phyloP scores from a whole-genome alignment of 2,329 filamentous ascomycete species.

The Hawksworthiomyces lignivorus region DNA sequence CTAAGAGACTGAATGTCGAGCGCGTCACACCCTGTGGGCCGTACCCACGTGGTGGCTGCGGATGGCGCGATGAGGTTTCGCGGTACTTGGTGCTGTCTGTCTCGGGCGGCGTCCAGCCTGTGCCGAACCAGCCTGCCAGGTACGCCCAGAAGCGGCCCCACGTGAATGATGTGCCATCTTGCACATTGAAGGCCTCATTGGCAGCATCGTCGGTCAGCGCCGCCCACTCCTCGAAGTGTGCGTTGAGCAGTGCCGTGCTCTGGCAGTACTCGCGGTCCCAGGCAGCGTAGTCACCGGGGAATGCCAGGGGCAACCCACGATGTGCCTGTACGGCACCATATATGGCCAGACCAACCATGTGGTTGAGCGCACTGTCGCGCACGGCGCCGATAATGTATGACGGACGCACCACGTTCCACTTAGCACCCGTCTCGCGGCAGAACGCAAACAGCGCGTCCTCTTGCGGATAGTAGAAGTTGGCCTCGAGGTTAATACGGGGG shows the following conservation, averaged over 20 bases:
- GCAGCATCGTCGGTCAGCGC: constrained; percentile 31
- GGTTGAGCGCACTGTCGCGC: constrained; percentile 42
- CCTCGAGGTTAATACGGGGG: constrained; percentile 31
- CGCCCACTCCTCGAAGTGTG: constrained; percentile 42
- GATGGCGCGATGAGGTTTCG: neutral
- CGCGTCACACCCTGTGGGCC: constrained; percentile 32
- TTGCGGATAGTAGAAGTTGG: constrained; percentile 49
- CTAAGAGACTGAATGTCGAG: constrained; percentile 29
- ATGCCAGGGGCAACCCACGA: constrained; percentile 28
- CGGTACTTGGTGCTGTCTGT: constrained; percentile 11
- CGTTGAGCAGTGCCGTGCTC: constrained; percentile 38
- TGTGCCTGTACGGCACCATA: constrained; percentile 37
- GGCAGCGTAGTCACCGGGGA: constrained; percentile 32
- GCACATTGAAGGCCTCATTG: constrained; percentile 42
- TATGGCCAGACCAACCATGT: constrained; percentile 37
- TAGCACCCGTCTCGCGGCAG: constrained; percentile 27
- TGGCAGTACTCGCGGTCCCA: constrained; percentile 37
- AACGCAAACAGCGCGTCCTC: constrained; percentile 40
- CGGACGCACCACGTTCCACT: constrained; percentile 41
- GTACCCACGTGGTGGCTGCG: constrained; percentile 25
- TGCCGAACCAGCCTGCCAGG: constrained; percentile 35
- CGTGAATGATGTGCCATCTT: constrained; percentile 35
- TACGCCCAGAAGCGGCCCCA: constrained; percentile 41
- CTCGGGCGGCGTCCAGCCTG: constrained; percentile 27
- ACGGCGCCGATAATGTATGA: constrained; percentile 41